Conservation (phyloP, 352 stramenopile species). For the Pythium grandisporangium region DNA sequence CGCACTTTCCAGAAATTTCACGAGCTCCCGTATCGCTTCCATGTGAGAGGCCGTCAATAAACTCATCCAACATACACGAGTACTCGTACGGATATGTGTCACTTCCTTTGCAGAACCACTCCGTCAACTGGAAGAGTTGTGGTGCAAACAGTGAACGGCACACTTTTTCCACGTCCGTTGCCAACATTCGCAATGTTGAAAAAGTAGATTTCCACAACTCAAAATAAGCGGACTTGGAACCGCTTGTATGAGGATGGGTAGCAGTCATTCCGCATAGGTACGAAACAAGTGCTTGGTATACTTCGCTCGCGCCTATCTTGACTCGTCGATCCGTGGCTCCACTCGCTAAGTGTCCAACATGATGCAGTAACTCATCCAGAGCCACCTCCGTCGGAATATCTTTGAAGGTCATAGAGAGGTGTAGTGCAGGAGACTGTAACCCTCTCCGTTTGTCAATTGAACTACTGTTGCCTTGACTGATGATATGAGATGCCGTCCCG, state of each 20-base stretch:
- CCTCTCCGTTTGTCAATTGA: conserved; percentile 1
- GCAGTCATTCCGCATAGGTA: conserved; percentile 66
- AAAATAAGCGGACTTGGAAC: conserved; percentile 56
- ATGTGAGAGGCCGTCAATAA: conserved; percentile 44
- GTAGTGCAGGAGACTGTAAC: conserved; percentile 13
- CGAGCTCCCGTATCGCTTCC: conserved; percentile 36
- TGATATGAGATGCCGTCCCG: conserved; percentile 29
- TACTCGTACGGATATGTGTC: conserved; percentile 65
- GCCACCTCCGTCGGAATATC: conserved; percentile 29
- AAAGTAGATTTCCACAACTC: conserved; percentile 45
- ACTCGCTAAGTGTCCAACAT: conserved; percentile 37
- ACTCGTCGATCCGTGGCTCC: conserved; percentile 43
- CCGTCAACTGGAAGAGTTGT: conserved; percentile 60
- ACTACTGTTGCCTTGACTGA: conserved; percentile 22
- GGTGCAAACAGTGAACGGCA: conserved; percentile 61
- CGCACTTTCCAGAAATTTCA: conserved; percentile 48
- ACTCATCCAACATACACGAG: conserved; percentile 41
- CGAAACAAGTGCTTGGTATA: conserved; percentile 57
- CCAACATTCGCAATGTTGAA: conserved; percentile 36
- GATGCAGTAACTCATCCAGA: conserved; percentile 34
- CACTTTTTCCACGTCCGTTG: conserved; percentile 64
- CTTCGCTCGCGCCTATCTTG: conserved; percentile 54
- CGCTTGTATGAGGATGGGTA: conserved; percentile 45
- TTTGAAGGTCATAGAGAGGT: conserved; percentile 32
- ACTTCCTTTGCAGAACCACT: conserved; percentile 50